Conservation (phyloP, 805 yeast genomes). For the Schwanniomyces occidentalis region DNA sequence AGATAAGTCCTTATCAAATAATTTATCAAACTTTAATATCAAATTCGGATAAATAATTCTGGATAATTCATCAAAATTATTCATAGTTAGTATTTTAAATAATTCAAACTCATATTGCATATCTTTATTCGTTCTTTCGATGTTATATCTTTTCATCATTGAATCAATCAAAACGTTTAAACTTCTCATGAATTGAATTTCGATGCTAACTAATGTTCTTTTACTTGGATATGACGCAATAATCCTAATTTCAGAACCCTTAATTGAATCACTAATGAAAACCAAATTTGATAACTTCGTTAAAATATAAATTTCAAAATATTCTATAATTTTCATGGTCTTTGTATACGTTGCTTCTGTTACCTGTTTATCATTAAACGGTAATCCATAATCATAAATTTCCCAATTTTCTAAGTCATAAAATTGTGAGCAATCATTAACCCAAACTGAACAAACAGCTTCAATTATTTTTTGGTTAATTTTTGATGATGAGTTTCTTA, state of each 20-base stretch:
- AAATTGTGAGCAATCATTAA: conserved; percentile 45
- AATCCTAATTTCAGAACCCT: conserved; percentile 27
- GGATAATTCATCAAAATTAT: conserved; percentile 40
- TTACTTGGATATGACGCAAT: conserved; percentile 40
- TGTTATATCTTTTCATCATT: conserved; percentile 37
- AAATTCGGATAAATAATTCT: conserved; percentile 31
- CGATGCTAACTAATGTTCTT: conserved; percentile 39
- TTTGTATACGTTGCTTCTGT: conserved; percentile 29
- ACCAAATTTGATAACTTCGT: conserved; percentile 28
- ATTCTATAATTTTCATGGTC: conserved; percentile 34
- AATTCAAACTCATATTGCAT: conserved; percentile 24
- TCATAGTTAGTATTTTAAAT: conserved; percentile 44
- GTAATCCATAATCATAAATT: conserved; percentile 20
- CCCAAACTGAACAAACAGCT: conserved; percentile 45
- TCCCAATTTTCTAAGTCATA: conserved; percentile 46
- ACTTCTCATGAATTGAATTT: conserved; percentile 46
- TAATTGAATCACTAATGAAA: conserved; percentile 15
- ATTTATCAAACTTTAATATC: conserved; percentile 31
- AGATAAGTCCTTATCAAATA: conserved; percentile 36
- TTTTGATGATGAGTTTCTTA: conserved; percentile 30
- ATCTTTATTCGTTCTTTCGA: conserved; percentile 20
- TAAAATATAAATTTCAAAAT: conserved; percentile 36
- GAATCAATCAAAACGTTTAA: conserved; percentile 42
- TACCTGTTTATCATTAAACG: not conserved
- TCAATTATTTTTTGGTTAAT: conserved; percentile 41